Conservation (phyloP, 805 yeast species). For the Ogataea saltuana region DNA sequence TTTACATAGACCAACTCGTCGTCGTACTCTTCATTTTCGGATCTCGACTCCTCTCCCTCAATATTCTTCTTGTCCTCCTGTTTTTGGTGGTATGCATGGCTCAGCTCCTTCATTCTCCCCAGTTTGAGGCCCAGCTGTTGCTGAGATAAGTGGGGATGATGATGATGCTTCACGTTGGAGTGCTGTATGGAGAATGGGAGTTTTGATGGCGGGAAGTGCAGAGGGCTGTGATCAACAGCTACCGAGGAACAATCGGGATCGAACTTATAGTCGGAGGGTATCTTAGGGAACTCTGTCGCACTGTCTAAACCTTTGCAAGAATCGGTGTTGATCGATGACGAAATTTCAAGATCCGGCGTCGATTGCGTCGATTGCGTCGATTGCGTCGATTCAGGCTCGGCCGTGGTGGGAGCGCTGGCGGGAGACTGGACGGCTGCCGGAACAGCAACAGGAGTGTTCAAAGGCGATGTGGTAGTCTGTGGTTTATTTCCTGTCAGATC, state of each 20-base stretch:
- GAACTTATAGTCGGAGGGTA: constrained; percentile 22
- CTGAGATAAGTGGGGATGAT: constrained; percentile 12
- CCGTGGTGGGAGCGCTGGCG: neutral
- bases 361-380: constrained; percentile 6
- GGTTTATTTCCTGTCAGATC: constrained; percentile 23
- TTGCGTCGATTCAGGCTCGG: constrained; percentile 1
- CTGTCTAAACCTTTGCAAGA: neutral
- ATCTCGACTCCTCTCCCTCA: neutral
- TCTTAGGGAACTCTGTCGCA: neutral
- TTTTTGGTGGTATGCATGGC: constrained; percentile 10
- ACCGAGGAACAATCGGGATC: constrained; percentile 10
- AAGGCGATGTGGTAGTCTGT: neutral
- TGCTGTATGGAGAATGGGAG: constrained; percentile 26
- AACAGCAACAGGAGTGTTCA: neutral
- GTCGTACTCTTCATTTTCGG: constrained; percentile 10
- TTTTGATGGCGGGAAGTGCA: constrained; percentile 33
- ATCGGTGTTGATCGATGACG: neutral
- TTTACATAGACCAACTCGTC: constrained; percentile 10
- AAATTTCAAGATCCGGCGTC: neutral
- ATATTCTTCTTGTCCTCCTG: neutral
- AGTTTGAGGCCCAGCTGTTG: constrained; percentile 12
- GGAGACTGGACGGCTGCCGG: neutral
- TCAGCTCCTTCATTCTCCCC: constrained; percentile 13
- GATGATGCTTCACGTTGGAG: constrained; percentile 17
- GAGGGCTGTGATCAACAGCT: constrained; percentile 11